Base-by-base conservation (phyloP, 2,329 filamentous ascomycete species). In the Eutypella sp. region DNA sequence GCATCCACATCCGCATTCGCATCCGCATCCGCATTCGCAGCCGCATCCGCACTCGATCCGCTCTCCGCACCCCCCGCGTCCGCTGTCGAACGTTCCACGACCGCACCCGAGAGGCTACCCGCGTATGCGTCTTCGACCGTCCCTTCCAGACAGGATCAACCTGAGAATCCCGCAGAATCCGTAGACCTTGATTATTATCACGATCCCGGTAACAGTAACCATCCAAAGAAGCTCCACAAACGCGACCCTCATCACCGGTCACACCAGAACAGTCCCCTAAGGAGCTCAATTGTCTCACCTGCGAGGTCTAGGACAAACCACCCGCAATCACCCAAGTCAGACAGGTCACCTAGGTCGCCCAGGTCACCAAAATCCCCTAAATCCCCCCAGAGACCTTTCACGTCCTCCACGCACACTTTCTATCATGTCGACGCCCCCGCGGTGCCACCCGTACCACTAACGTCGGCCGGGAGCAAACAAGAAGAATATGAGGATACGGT, bases 401-500 rank as follows among this genome's bases (percentile, higher is more conserved):
- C 41, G 5, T 49, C 45, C 24, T 44, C 41, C 25, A 45, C 50
- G 10, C 44, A 47, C 9, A 49, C 50, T 2, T 48, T 50, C 33
- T 44, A 34, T 27, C 11, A 44, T 34, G 40, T 47, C 27, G 47
- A 20, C 34, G n/a, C 27, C 18, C 22, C 47, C 40, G 18, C 45
- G 15, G 47, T 45, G 24, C 48, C 47, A 40, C 46, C 44, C 38
- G 41, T 49, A 24, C 49, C 54, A 24, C 49, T 47, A 39, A 48
- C 38, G 45, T 45, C 54, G 23, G 48, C 47, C 36, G 50, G 42
- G 50, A 47, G 49, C 38, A 52, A 47, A 43, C 44, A 53, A 44
- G 51, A 53, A 44, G 51, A 51, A 39, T 49, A 58, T 56, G 49
- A 55, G 49, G 49, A 44, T 45, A 55, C 57, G 55, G 44, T 56